Conservation (phyloP, 495 filamentous ascomycete genomes). For the Cetradonia linearis region DNA sequence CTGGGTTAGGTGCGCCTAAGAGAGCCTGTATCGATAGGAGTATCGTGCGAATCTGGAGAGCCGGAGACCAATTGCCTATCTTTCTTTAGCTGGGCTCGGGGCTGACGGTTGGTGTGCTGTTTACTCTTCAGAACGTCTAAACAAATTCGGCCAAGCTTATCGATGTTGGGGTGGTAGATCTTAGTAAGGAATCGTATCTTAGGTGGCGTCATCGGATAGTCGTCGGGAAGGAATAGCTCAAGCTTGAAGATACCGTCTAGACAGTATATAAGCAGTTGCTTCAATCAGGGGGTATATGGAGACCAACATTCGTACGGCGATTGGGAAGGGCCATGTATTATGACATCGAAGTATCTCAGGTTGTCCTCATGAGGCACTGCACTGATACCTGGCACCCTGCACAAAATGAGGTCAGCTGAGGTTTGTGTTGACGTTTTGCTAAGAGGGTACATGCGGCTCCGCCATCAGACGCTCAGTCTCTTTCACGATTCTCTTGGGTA, state of each 20-base stretch:
- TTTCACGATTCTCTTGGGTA: slow-evolving; percentile 95
- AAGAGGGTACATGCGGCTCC: slow-evolving; percentile 62
- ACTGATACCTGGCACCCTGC: slow-evolving; percentile 88
- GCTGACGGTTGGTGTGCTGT: slow-evolving; percentile 20
- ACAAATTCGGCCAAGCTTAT: slow-evolving; percentile 93
- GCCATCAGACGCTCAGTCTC: slow-evolving; percentile 96
- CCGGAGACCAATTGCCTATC: slow-evolving; percentile 95
- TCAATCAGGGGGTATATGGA: not conserved
- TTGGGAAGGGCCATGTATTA: slow-evolving; percentile 85
- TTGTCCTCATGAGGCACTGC: slow-evolving; percentile 98
- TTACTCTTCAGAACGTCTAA: slow-evolving; percentile 95
- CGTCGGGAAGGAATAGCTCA: slow-evolving; percentile 96
- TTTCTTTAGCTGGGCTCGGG: slow-evolving; percentile 14
- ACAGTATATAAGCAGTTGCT: slow-evolving; percentile 21
- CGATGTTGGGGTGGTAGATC: slow-evolving; percentile 99
- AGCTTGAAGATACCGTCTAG: slow-evolving; percentile 91
- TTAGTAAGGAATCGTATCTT: slow-evolving; percentile 98
- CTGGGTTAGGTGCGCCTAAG: slow-evolving; percentile 91
- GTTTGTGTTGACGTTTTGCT: slow-evolving; percentile 11
- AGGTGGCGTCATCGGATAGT: slow-evolving; percentile 98
- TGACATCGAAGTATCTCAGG: slow-evolving; percentile 94
- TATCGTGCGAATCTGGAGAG: slow-evolving; percentile 95
- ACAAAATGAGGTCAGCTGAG: slow-evolving; percentile 8
- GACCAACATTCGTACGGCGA: slow-evolving; percentile 81
- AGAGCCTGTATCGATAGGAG: slow-evolving; percentile 95